Percentiles rank a stretch among this genome's conserved stretches.
These are phyloP conservation scores for Podospora conica DNA, from an alignment of 495 filamentous ascomycete species.

Conservation along the genomic window DNA sequence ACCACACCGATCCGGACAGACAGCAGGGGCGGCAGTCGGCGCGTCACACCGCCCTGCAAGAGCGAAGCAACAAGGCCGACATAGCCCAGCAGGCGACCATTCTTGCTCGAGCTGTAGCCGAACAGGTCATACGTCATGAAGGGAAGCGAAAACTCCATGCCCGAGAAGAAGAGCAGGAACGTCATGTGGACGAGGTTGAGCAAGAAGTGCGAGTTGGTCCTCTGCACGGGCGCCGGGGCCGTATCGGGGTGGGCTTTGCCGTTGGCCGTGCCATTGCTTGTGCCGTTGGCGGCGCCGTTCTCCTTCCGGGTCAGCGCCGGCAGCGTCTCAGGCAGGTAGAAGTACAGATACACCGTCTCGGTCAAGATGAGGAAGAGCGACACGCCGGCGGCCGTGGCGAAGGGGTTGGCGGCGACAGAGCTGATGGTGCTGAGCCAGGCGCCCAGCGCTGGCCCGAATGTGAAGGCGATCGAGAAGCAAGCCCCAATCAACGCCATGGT, in stretches of 20 bases:
- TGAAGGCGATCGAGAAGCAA: conserved; percentile 97
- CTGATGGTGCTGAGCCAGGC: conserved; percentile 71
- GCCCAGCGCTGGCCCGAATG: conserved; percentile 86
- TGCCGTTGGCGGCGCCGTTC: conserved; percentile 17
- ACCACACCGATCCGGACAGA: conserved; percentile 74
- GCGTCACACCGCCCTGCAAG: conserved; percentile 78
- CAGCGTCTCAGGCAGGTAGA: conserved; percentile 82
- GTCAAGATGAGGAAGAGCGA: conserved; percentile 72
- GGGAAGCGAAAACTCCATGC: conserved; percentile 91
- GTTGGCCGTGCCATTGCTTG: conserved; percentile 17
- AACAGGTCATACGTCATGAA: conserved; percentile 97
- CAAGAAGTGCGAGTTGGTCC: conserved; percentile 76
- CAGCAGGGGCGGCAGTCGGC: conserved; percentile 69
- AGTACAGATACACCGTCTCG: conserved; percentile 87
- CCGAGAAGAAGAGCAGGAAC: conserved; percentile 95
- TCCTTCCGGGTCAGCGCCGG: conserved; percentile 42
- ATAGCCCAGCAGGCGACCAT: conserved; percentile 83
- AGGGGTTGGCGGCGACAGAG: conserved; percentile 81
- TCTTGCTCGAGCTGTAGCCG: conserved; percentile 65
- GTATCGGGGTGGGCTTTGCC: conserved; percentile 21
- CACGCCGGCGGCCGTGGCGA: conserved; percentile 82
- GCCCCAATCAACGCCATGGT: conserved; percentile 95
- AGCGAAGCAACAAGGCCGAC: conserved; percentile 89
- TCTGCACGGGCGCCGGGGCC: conserved; percentile 24
- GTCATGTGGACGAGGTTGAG: conserved; percentile 81